These are phyloP conservation scores for Ustilago lituana DNA, from an alignment of 1,284 basidiomycete genomes.

Conservation along the genomic window DNA sequence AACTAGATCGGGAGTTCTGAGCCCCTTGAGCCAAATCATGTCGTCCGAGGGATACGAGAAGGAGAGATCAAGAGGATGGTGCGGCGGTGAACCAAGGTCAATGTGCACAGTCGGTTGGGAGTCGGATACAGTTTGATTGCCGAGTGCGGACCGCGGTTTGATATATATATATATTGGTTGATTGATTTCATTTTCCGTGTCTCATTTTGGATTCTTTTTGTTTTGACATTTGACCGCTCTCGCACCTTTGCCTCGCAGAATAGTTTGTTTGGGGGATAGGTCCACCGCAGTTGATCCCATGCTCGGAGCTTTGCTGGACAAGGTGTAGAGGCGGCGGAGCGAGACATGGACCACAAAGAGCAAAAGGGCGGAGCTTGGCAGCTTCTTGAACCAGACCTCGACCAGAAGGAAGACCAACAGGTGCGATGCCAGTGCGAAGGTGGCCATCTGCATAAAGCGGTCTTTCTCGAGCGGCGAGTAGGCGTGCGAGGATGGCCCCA, in stretches of 20 bases:
- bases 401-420: slow-evolving; percentile 3
- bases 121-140: slow-evolving; percentile 1
- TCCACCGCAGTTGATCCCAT: neutral
- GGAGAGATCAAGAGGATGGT: neutral
- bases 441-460: slow-evolving; percentile 1
- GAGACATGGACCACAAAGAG: neutral
- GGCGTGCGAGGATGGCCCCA: no score
- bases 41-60: neutral
- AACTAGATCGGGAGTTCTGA: neutral
- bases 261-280: neutral
- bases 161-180: no score
- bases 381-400: neutral
- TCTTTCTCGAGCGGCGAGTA: neutral
- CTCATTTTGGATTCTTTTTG: no score
- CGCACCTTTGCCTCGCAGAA: neutral
- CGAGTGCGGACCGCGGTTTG: no score
- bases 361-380: neutral
- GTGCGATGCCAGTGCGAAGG: neutral
- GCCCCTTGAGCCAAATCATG: neutral
- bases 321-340: neutral
- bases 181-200: no score
- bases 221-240: no score
- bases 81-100: no score
- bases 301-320: neutral
- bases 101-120: no score